Evolutionary conservation across 805 yeast species (phyloP).

Genomic region (Candida alai): DNA sequence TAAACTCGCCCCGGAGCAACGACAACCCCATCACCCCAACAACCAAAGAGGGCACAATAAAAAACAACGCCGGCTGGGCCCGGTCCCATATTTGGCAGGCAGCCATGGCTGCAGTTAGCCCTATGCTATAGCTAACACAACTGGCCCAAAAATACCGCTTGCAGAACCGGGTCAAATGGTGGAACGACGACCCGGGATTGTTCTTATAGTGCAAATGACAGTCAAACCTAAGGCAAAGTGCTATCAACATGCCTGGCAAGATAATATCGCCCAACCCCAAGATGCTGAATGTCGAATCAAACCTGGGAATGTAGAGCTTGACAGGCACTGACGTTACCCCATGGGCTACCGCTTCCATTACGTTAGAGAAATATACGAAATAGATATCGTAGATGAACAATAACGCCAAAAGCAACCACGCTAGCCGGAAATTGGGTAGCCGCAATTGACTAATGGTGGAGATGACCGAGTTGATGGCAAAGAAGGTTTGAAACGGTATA

Average conservation of each 20-base stretch:
- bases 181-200: conserved; percentile 27
- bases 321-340: conserved; percentile 48
- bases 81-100: conserved; percentile 34
- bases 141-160: conserved; percentile 46
- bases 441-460: conserved; percentile 36
- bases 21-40: conserved; percentile 33
- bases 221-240: conserved; percentile 56
- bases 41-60: conserved; percentile 50
- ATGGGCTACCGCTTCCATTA: conserved; percentile 63
- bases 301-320: conserved; percentile 42
- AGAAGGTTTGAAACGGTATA: conserved; percentile 31
- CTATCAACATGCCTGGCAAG: conserved; percentile 52
- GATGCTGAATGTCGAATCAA: conserved; percentile 26
- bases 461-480: conserved; percentile 42
- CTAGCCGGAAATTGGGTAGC: conserved; percentile 44
- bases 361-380: conserved; percentile 60
- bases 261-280: conserved; percentile 68
- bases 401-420: conserved; percentile 41
- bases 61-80: conserved; percentile 69
- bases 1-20: conserved; percentile 38
- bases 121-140: conserved; percentile 46
- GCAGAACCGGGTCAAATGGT: conserved; percentile 33
- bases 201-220: conserved; percentile 27
- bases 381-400: conserved; percentile 61
- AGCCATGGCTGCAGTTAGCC: conserved; percentile 39